Conservation (phyloP, 768 basidiomycete species). For the Macrocybe gigantea region DNA sequence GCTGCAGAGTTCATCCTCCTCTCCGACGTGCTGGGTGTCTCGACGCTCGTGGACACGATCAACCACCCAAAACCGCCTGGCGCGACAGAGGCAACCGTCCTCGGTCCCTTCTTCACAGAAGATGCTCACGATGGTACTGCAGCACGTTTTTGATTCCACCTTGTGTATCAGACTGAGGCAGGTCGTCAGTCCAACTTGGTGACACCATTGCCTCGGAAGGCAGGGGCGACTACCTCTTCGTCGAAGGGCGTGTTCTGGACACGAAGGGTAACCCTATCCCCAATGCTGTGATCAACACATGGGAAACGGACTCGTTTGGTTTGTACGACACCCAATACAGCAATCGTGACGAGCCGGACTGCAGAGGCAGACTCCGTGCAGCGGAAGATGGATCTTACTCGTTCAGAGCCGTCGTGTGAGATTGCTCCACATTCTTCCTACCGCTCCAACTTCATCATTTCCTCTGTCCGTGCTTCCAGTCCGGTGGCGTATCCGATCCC, state of each 20-base stretch:
- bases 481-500: conserved; percentile 73
- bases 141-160: too few relatives aligned
- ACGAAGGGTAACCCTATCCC: conserved; percentile 62
- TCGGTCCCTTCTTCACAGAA: conserved; percentile 80
- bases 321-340: conserved; percentile 30
- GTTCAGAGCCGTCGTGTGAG: conserved; percentile 65
- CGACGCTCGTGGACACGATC: conserved; percentile 67
- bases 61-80: conserved; percentile 61
- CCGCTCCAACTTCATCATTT: background rate
- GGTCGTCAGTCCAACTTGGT: conserved; percentile 49
- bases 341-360: conserved; percentile 61
- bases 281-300: conserved; percentile 70
- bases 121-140: conserved; percentile 62
- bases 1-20: conserved; percentile 74
- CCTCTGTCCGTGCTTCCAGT: conserved; percentile 13
- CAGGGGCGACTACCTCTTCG: conserved; percentile 80
- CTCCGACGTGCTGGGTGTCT: conserved; percentile 78
- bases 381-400: conserved; percentile 59
- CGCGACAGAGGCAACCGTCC: conserved; percentile 69
- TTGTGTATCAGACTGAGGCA: too few relatives aligned
- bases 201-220: conserved; percentile 83
- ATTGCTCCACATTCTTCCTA: background rate
- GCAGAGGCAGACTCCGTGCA: conserved; percentile 59
- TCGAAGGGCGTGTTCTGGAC: conserved; percentile 64
- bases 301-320: conserved; percentile 71